Base-by-base conservation (phyloP, 805 yeast species). In the Hanseniaspora opuntiae region DNA sequence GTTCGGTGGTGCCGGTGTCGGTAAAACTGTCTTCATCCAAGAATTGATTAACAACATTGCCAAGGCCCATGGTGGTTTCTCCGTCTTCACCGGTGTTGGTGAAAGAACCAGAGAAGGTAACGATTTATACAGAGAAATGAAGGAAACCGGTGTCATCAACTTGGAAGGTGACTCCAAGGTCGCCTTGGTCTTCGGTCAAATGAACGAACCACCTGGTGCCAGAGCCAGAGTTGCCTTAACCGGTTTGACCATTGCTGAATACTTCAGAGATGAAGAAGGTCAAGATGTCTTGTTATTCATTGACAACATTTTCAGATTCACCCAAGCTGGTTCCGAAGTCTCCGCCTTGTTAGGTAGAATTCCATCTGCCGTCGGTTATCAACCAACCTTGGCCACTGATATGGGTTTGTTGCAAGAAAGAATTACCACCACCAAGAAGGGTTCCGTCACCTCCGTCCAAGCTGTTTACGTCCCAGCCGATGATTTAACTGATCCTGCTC, bases 1-100 rank as follows among this genome's bases (percentile, higher is more conserved):
- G 71, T 90, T 90, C 85, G 98, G 98, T 81, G 98, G 98, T 90
- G 98, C 98, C 75, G 98, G 98, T 90, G 98, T 90, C 86, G 98
- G 98, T 78, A 90, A 90, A 78, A 90, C 98, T 75, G 98, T 90
- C 61, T 90, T 90, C 78, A 90, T 90, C 77, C 98, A 90, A 81
- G 98, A 90, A 79, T 82, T 90, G 79, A 90, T 90, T 75, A 90
- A 93, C 89, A 90, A 90, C 82, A 93, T 90, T 71, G 98, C 98
- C 73, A 93, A 90, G 82, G 97, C 98, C 69, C 97, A 90, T 75
- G 98, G 97, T 87, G 97, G 97, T 85, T 90, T 90, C 95, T 90
- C 97, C 56, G 97, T 90, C 64, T 90, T 90, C 84, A 85, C 96
- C 68, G 98, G 98, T 88, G 98, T 90, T 76, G 98, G 98, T 83